phyloP scores from a whole-genome alignment of 345 rosid species.

The Citrus australasica region DNA sequence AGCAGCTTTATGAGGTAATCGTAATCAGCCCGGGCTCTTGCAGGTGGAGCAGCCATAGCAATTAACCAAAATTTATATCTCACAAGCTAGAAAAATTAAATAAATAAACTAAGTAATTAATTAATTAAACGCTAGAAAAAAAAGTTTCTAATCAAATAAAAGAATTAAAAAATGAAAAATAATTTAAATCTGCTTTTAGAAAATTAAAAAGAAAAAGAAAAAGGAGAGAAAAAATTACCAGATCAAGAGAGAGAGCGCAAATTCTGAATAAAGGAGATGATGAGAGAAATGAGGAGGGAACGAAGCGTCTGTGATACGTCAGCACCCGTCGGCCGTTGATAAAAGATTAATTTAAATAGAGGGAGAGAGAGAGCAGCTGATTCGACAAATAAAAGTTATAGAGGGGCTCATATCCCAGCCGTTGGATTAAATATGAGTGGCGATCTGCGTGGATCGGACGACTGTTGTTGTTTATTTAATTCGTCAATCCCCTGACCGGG shows the following conservation, averaged over 20 bases:
- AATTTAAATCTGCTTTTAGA: neutral
- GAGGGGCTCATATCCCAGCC: constrained; percentile 19
- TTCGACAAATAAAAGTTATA: neutral
- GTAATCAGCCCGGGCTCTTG: constrained; percentile 79
- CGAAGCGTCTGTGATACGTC: constrained; percentile 31
- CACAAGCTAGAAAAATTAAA: neutral
- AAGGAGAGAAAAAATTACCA: constrained; percentile 27
- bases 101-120: neutral
- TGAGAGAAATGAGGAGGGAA: constrained; percentile 14
- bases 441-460: constrained; percentile 3
- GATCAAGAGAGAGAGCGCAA: constrained; percentile 24
- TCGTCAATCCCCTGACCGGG: neutral
- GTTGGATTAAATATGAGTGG: constrained; percentile 16
- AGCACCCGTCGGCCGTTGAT: constrained; percentile 50
- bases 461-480: neutral
- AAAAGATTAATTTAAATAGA: neutral
- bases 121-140: neutral
- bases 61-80: constrained; percentile 11
- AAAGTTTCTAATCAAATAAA: neutral
- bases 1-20: constrained; percentile 72
- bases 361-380: neutral
- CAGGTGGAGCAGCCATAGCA: constrained; percentile 66
- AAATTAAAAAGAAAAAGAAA: neutral
- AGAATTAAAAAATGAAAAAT: neutral
- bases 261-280: constrained; percentile 27